phyloP scores from a whole-genome alignment of 139 green algal species.

The Desmodesmus armatus region DNA sequence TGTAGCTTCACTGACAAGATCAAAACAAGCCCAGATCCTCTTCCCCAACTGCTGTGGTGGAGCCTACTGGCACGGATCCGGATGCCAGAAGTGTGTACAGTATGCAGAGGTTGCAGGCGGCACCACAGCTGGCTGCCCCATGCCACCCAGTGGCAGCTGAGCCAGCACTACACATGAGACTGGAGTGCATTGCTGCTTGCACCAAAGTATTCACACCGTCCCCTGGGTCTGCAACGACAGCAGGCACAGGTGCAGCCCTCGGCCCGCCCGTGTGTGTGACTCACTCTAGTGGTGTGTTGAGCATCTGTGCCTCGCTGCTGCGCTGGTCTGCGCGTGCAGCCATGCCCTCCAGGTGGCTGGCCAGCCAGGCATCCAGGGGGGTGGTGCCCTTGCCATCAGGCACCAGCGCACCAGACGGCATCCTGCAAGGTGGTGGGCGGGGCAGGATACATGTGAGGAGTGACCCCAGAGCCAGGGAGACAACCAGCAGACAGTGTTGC shows the following conservation, averaged over 20 bases:
- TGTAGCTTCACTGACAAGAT: background rate
- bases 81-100: too few species aligned
- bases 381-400: conserved; percentile 2
- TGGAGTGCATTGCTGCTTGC: too few species aligned
- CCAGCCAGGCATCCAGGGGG: conserved; percentile 20
- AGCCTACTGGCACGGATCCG: too few species aligned
- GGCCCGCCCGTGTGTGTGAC: too few species aligned
- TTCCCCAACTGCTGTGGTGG: background rate
- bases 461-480: too few species aligned
- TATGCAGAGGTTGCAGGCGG: too few species aligned
- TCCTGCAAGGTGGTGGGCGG: conserved; percentile 14
- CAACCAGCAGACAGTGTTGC: background rate
- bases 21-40: background rate
- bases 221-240: too few species aligned
- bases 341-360: conserved; percentile 36
- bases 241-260: too few species aligned
- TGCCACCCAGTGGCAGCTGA: too few species aligned
- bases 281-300: background rate
- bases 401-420: background rate
- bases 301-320: background rate
- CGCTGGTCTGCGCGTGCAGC: conserved; percentile 1
- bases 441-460: background rate
- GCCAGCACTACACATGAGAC: too few species aligned
- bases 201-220: too few species aligned
- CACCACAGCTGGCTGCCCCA: too few species aligned